phyloP scores from a whole-genome alignment of 805 yeast genomes.

The Monosporozyma yasuniensis region DNA sequence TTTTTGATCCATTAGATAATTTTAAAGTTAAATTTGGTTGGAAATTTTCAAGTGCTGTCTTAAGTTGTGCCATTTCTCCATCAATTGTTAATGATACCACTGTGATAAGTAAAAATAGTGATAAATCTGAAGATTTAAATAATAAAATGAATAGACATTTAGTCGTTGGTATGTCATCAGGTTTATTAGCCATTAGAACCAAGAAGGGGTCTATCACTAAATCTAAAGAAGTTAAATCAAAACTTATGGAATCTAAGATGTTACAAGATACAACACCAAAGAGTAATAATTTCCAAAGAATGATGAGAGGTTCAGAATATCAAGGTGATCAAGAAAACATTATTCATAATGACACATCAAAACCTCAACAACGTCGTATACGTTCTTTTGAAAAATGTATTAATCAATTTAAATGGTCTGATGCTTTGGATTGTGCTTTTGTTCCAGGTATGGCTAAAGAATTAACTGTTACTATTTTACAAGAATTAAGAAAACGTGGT shows the following conservation, averaged over 20 bases:
- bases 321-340: conserved; percentile 81
- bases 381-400: conserved; percentile 76
- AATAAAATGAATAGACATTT: conserved; percentile 54
- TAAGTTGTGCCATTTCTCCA: conserved; percentile 86
- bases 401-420: conserved; percentile 85
- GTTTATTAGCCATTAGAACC: conserved; percentile 81
- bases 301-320: conserved; percentile 87
- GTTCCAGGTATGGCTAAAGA: conserved; percentile 71
- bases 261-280: conserved; percentile 9
- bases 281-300: conserved; percentile 61
- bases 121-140: conserved; percentile 5
- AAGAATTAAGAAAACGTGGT: conserved; percentile 82
- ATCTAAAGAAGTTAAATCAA: conserved; percentile 31
- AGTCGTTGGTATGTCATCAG: conserved; percentile 86
- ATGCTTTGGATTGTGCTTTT: conserved; percentile 84
- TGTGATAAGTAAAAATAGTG: neutral
- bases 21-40: conserved; percentile 94
- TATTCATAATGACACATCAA: conserved; percentile 50
- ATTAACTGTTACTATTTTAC: conserved; percentile 69
- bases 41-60: conserved; percentile 92
- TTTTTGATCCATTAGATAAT: conserved; percentile 67
- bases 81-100: conserved; percentile 11
- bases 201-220: conserved; percentile 50
- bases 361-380: conserved; percentile 50
- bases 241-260: neutral